Evolutionary conservation across 768 basidiomycete genomes (phyloP).

Genomic region (Suillus alpinus): DNA sequence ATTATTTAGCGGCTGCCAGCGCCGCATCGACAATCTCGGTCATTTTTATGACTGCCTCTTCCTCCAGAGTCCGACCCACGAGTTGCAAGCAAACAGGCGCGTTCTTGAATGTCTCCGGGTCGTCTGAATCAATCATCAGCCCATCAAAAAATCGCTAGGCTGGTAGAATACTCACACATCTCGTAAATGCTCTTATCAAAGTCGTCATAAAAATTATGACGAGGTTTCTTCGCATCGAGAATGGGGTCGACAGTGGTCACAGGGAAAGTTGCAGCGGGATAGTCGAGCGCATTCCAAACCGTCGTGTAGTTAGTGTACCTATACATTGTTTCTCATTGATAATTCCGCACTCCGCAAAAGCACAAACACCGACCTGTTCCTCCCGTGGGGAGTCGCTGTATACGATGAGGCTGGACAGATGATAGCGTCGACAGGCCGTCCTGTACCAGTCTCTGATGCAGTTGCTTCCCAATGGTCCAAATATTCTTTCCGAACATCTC

Average conservation of each 20-base stretch:
- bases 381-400: conserved; percentile 62
- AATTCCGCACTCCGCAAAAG: not conserved
- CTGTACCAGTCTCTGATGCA: conserved; percentile 51
- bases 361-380: conserved; percentile 42
- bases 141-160: not conserved
- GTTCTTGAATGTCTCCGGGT: conserved; percentile 52
- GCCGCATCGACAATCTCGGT: conserved; percentile 61
- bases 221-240: conserved; percentile 46
- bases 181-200: conserved; percentile 50
- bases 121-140: conserved; percentile 39
- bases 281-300: conserved; percentile 67
- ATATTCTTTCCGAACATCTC: conserved; percentile 51
- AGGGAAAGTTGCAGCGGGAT: conserved; percentile 58
- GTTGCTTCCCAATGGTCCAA: conserved; percentile 63
- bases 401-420: conserved; percentile 62
- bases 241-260: conserved; percentile 56
- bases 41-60: conserved; percentile 72
- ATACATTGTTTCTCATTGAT: not conserved
- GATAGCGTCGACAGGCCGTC: conserved; percentile 73
- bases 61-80: conserved; percentile 66
- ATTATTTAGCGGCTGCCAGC: conserved; percentile 29
- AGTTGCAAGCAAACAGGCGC: conserved; percentile 67
- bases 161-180: conserved; percentile 42
- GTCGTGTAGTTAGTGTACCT: conserved; percentile 54
- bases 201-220: conserved; percentile 43